phyloP scores from a whole-genome alignment of 2,329 filamentous ascomycete species.

The Apiospora phragmitis region DNA sequence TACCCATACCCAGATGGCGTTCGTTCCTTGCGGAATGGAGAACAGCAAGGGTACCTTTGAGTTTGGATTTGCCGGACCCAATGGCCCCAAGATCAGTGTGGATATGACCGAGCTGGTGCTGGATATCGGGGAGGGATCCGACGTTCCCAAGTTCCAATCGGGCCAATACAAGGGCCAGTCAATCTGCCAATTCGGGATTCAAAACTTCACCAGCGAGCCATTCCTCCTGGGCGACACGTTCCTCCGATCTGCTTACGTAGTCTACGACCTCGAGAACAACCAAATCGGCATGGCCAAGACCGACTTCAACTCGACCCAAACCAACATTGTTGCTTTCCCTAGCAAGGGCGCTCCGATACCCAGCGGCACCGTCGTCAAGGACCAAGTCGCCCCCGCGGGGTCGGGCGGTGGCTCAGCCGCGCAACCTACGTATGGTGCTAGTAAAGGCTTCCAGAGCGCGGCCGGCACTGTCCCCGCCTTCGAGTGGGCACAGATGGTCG shows the following conservation, averaged over 20 bases:
- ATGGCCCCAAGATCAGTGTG: constrained; percentile 51
- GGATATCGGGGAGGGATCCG: constrained; percentile 29
- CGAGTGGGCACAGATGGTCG: constrained; percentile 23
- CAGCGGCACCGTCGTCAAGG: constrained; percentile 45
- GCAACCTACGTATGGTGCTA: constrained; percentile 36
- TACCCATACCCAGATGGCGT: constrained; percentile 35
- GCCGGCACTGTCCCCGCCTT: constrained; percentile 20
- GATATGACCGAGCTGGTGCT: constrained; percentile 59
- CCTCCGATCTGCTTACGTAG: constrained; percentile 59
- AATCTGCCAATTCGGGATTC: constrained; percentile 58
- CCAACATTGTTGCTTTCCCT: constrained; percentile 51
- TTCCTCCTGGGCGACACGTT: constrained; percentile 60
- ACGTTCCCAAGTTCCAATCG: constrained; percentile 32
- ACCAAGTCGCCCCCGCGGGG: constrained; percentile 31
- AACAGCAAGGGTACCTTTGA: constrained; percentile 48
- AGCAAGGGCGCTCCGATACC: constrained; percentile 52
- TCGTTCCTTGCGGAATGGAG: constrained; percentile 52
- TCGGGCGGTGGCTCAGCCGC: constrained; percentile 20
- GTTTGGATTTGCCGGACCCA: constrained; percentile 53
- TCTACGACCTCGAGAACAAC: constrained; percentile 61
- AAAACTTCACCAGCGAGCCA: constrained; percentile 43
- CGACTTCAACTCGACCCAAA: constrained; percentile 53
- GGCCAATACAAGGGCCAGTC: constrained; percentile 45
- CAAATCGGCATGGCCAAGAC: constrained; percentile 56
- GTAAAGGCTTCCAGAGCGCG: constrained; percentile 35